These are phyloP conservation scores for Fusarium pilosicola DNA, from an alignment of 2,329 filamentous ascomycete genomes.

Conservation along the genomic window DNA sequence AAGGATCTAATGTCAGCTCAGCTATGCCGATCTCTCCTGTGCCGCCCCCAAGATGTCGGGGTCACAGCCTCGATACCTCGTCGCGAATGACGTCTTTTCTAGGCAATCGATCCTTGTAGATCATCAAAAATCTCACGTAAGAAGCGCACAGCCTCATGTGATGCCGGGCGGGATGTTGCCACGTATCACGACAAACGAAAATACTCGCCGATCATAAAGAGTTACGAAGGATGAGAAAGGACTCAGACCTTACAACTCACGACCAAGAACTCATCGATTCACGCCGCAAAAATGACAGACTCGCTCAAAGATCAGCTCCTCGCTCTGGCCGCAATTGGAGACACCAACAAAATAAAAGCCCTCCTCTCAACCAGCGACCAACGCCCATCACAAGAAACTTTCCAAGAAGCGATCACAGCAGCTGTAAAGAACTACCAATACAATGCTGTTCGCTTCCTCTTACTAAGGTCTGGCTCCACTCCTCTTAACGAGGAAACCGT, in stretches of 20 bases:
- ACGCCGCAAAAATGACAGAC: fast-evolving
- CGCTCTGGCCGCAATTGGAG: neutral
- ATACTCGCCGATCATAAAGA: neutral
- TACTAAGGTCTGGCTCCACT: fast-evolving
- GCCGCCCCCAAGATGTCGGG: neutral
- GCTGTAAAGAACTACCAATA: neutral
- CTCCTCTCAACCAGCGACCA: neutral
- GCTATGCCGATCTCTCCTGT: neutral
- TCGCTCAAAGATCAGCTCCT: neutral
- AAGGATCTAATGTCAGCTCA: neutral
- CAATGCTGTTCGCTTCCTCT: neutral
- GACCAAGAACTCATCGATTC: fast-evolving
- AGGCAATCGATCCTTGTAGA: neutral
- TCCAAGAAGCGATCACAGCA: neutral
- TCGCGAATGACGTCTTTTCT: neutral
- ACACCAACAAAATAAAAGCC: neutral
- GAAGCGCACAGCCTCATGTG: neutral
- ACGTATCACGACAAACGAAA: neutral
- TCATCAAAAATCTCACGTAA: neutral
- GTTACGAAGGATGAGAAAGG: neutral
- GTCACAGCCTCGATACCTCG: neutral
- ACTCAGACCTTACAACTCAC: neutral
- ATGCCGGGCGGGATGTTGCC: neutral
- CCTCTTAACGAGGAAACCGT: neutral
- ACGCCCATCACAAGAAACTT: neutral